A percentile compares a stretch with the other conserved stretches of the same genome.
Conservation (phyloP, 176 grass and related monocot genomes). For the Stipa capillata region DNA sequence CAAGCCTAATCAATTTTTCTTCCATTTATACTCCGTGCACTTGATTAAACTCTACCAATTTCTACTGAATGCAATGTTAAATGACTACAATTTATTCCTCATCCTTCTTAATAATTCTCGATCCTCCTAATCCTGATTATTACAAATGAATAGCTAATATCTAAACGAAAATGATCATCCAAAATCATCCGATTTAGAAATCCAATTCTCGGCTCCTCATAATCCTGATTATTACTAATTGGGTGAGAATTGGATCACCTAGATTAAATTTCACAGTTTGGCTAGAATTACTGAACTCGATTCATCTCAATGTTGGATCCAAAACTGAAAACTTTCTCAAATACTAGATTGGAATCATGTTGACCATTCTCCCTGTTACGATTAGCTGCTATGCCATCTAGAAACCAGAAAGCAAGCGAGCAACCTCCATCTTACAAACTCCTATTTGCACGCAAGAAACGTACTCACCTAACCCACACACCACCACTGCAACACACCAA, state of each 20-base stretch:
- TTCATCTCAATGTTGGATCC: background rate
- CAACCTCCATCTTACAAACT: background rate
- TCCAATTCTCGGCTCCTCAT: no score
- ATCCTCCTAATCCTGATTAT: no score
- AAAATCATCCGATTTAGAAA: no score
- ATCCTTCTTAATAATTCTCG: no score
- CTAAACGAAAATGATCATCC: no score
- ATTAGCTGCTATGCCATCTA: background rate
- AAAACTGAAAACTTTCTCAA: background rate
- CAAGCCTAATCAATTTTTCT: no score
- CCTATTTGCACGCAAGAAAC: constrained; percentile 23
- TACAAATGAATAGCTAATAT: no score
- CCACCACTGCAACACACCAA: background rate
- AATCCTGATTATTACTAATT: no score
- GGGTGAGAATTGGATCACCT: background rate
- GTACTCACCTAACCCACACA: background rate
- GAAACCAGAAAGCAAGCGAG: background rate
- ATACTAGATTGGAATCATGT: background rate
- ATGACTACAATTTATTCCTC: no score
- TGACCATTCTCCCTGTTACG: background rate
- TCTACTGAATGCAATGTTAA: no score
- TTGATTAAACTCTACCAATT: no score
- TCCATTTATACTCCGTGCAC: no score
- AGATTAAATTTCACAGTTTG: background rate
- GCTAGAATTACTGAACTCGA: background rate